Evolutionary conservation across 306 rosid genomes (phyloP).

Genomic region (Citrullus amarus): DNA sequence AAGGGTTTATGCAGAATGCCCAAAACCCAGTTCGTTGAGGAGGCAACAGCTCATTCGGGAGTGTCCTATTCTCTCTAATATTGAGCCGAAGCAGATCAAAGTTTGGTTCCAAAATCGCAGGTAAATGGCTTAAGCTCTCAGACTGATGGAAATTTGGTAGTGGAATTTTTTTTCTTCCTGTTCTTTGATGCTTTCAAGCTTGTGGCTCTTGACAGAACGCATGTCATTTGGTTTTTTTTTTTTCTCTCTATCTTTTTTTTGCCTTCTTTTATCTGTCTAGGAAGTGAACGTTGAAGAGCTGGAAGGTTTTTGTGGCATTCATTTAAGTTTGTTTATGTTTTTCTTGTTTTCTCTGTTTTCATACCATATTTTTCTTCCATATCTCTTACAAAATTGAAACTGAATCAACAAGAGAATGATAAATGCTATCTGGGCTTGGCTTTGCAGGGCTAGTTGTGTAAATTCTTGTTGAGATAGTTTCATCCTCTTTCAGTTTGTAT

Average conservation of each 20-base stretch:
- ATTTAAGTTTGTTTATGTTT: neutral
- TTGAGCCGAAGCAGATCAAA: conserved; percentile 97
- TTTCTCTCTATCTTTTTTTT: too few species aligned
- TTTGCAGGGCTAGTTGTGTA: neutral
- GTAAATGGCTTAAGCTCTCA: conserved; percentile 16
- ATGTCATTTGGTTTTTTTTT: neutral
- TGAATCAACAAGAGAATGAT: neutral
- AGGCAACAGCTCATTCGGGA: conserved; percentile 92
- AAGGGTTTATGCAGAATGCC: conserved; percentile 84
- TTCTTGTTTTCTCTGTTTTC: neutral
- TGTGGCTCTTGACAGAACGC: neutral
- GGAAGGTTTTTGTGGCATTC: neutral
- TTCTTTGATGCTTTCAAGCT: neutral
- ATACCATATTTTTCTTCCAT: neutral
- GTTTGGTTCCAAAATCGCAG: conserved; percentile 98
- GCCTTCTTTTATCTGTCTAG: neutral
- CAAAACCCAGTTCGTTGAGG: conserved; percentile 81
- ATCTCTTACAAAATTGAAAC: neutral
- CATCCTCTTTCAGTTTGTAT: neutral
- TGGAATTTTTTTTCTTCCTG: too few species aligned
- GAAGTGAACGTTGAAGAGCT: neutral
- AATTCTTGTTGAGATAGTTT: neutral
- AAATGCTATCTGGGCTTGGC: neutral
- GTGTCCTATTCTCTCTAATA: conserved; percentile 79
- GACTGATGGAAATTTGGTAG: neutral